Evolutionary conservation across 75 land plant genomes (phyloP), one percentile per base, ranked within the genome.

Genomic region (Cryptomeria japonica): DNA sequence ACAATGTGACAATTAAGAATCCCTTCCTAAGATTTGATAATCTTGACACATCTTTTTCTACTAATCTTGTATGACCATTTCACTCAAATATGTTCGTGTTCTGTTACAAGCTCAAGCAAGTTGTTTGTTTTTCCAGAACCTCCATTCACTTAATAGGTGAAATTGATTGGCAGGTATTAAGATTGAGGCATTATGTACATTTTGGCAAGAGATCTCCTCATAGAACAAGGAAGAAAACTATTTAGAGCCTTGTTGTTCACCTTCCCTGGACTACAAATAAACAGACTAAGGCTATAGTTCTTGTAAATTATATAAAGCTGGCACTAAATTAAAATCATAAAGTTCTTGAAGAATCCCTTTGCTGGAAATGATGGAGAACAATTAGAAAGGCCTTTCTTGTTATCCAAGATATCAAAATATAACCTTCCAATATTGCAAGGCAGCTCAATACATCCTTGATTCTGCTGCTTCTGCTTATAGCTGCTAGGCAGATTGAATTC

Each of bases 401-500:
- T 16, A 56, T 56, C 58, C 58, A 1, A 56, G 1, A 22, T 61
- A 19, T 22, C 68, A 61, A 61, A 61, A 61, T 25, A 61, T 61
- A 22, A 61, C 68, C 28, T 61, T 61, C 25, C 28, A 61, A 61
- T 61, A 61, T 61, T 22, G 28, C 6, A 42, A 42, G 1, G 44
- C 44, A 42, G 97, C 96, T 7, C 96, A 95, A 85, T 94, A 96
- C 85, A 92, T 96, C 13, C 80, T 98, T 86, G 95, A 95, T 91
- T 95, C 98, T 41, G 88, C 96, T 31, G 86, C 95, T 58, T 46
- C 92, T 10, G 87, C 96, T 96, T 42, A 95, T 97, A n/a, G 89
- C 89, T 42, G 88, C 94, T 0, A 97, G 98, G 85, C 96, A 93
- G 89, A 92, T 96, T 47, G 99, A 98, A 84, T 94, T 98, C 90